Conservation (phyloP, 257 asterid species). For the Coffea canephora region DNA sequence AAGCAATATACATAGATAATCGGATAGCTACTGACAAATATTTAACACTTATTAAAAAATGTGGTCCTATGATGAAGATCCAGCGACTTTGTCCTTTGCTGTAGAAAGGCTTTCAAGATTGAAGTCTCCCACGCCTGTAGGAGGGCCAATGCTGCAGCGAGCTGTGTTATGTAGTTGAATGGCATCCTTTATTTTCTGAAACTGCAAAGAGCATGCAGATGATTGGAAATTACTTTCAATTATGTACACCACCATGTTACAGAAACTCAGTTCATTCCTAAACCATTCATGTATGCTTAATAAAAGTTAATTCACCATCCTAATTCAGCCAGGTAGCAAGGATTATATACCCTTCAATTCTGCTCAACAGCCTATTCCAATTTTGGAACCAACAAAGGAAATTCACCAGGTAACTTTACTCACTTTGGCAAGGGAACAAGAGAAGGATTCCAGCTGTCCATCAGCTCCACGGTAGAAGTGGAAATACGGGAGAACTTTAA, state of each 20-base stretch:
- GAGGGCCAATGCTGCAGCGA: constrained; percentile 92
- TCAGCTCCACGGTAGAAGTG: constrained; percentile 96
- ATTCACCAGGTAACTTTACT: constrained; percentile 18
- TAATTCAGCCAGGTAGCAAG: not conserved
- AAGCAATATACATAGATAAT: constrained; percentile 24
- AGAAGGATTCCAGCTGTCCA: constrained; percentile 85
- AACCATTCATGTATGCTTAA: not conserved
- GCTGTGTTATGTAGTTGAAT: constrained; percentile 73
- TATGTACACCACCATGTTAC: not conserved
- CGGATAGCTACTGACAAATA: not conserved
- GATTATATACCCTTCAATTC: not conserved
- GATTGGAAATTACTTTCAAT: not conserved
- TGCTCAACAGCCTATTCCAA: not conserved
- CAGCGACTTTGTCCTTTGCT: constrained; percentile 46
- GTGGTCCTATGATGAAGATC: constrained; percentile 32
- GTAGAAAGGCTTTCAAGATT: constrained; percentile 42
- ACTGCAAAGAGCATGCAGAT: constrained; percentile 39
- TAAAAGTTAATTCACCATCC: not conserved
- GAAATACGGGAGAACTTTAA: constrained; percentile 90
- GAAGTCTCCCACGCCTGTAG: constrained; percentile 69
- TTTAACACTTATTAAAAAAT: constrained; percentile 14
- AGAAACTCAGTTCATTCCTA: not conserved
- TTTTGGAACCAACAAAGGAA: not conserved
- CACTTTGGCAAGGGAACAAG: constrained; percentile 94
- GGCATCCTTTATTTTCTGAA: constrained; percentile 86